A percentile compares a stretch with the other conserved stretches of the same genome.
Evolutionary conservation across 1,284 basidiomycete genomes (phyloP).

Genomic region (Coniophora puteana): DNA sequence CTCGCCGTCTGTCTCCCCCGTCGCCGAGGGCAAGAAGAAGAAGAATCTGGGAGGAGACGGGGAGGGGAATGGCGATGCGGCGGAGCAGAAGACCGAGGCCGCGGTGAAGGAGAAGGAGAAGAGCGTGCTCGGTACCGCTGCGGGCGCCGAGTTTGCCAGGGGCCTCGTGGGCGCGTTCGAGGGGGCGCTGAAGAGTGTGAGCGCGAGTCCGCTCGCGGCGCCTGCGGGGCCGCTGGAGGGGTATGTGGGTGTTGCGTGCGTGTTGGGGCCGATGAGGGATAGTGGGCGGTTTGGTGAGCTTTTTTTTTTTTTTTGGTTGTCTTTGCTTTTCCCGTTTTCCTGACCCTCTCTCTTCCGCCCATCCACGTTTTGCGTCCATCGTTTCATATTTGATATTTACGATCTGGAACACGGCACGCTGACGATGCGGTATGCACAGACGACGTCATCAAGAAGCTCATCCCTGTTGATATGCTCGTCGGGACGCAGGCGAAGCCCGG

Average conservation of each 20-base stretch:
- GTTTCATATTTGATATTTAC: constrained; percentile 30
- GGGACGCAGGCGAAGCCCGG: constrained; percentile 65
- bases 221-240: constrained; percentile 76
- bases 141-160: constrained; percentile 45
- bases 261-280: constrained; percentile 58
- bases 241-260: constrained; percentile 70
- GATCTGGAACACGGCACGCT: too few species aligned
- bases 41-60: background rate
- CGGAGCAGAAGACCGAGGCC: too few species aligned
- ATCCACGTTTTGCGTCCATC: background rate
- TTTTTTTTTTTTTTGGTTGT: constrained; percentile 4
- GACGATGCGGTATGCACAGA: constrained; percentile 21
- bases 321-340: constrained; percentile 8
- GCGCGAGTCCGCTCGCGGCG: constrained; percentile 53
- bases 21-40: too few species aligned
- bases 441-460: constrained; percentile 32
- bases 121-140: constrained; percentile 30
- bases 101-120: too few species aligned
- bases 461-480: constrained; percentile 41
- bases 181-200: constrained; percentile 61
- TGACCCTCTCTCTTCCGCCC: constrained; percentile 10
- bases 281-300: constrained; percentile 51
- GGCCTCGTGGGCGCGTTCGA: constrained; percentile 63
- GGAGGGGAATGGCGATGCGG: too few species aligned
- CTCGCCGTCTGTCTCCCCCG: too few species aligned